Evolutionary conservation across 228 moss, liverwort and hornwort genomes (phyloP), one percentile per base, ranked within the genome.

Genomic region (Sphagnum magellanicum): DNA sequence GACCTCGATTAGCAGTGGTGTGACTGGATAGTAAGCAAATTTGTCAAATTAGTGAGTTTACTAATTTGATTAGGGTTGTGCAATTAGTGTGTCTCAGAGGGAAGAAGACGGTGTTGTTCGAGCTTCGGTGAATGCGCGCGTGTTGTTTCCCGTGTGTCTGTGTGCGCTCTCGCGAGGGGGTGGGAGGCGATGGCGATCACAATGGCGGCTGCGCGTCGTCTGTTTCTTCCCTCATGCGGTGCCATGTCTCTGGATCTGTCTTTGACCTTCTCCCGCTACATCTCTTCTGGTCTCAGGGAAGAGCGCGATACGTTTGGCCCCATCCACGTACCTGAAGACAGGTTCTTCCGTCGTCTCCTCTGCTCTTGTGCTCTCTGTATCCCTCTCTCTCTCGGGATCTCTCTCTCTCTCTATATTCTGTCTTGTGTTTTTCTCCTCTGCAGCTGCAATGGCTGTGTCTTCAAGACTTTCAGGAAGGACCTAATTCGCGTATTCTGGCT

Each of bases 281-380:
- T 82, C 64, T 76, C 81, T 0, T 65, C 76, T 50, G 70, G 78
- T 65, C 78, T 80, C 32, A 74, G 86, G 14, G 86, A 80, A 61
- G 86, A 86, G 80, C 73, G 75, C 50, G 82, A 86, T 69, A 83
- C 86, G 0, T 86, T 83, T 53, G 86, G 82, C 59, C 82, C 80
- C 48, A 65, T 86, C 64, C 74, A 80, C 71, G 82, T 86, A 4
- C 69, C 80, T 0, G 32, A 63, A 13, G 86, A 80, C 75, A 82
- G 86, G 86, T 86, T 53, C 12, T 61, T 67, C 7, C 4, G 47
- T n/a, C 57, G 9, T 14, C 17, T 9, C 48, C 55, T 52, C 4
- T 50, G 50, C 49, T 52, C 52, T 52, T n/a, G 15, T n/a, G 62
- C 15, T 63, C 62, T n/a, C 1, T n/a, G 0, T 63, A 5, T 63